A percentile compares a stretch with the other conserved stretches of the same genome.
Evolutionary conservation across 148 eudicot genomes (phyloP).

Genomic region (Persicaria tinctoria): DNA sequence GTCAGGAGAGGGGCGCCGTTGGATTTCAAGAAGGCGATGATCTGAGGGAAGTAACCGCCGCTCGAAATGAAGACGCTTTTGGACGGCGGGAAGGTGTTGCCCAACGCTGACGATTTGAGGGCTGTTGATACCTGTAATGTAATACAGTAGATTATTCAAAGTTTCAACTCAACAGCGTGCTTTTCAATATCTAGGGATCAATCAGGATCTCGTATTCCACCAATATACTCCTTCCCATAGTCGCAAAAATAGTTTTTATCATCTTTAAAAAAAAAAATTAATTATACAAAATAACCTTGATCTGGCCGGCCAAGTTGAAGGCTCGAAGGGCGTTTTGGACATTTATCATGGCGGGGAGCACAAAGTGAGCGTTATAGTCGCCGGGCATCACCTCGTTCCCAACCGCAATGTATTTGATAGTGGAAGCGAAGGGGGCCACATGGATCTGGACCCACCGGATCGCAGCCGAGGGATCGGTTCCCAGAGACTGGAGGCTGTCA

Average conservation of each 20-base stretch:
- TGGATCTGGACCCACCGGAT: constrained; percentile 21
- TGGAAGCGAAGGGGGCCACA: constrained; percentile 18
- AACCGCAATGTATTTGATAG: constrained; percentile 24
- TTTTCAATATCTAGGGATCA: too few relatives aligned
- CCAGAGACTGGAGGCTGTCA: constrained; percentile 15
- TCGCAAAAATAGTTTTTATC: too few relatives aligned
- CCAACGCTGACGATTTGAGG: constrained; percentile 16
- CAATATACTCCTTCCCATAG: too few relatives aligned
- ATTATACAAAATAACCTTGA: not conserved
- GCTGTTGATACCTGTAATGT: constrained; percentile 31
- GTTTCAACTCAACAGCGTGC: too few relatives aligned
- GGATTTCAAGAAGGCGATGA: constrained; percentile 26
- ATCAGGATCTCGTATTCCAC: too few relatives aligned
- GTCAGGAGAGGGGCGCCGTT: constrained; percentile 30
- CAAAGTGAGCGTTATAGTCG: constrained; percentile 17
- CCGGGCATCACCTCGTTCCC: constrained; percentile 52
- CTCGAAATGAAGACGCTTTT: constrained; percentile 15
- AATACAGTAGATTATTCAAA: too few relatives aligned
- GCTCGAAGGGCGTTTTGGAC: constrained; percentile 23
- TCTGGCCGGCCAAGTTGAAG: not conserved
- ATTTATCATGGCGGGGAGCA: constrained; percentile 39
- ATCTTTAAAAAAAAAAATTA: too few relatives aligned
- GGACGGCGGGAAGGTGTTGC: constrained; percentile 29
- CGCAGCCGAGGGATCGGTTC: constrained; percentile 15
- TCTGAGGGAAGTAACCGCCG: constrained; percentile 22